These are phyloP conservation scores for Mrakia blollopis DNA, from an alignment of 768 basidiomycete genomes.

Conservation along the genomic window DNA sequence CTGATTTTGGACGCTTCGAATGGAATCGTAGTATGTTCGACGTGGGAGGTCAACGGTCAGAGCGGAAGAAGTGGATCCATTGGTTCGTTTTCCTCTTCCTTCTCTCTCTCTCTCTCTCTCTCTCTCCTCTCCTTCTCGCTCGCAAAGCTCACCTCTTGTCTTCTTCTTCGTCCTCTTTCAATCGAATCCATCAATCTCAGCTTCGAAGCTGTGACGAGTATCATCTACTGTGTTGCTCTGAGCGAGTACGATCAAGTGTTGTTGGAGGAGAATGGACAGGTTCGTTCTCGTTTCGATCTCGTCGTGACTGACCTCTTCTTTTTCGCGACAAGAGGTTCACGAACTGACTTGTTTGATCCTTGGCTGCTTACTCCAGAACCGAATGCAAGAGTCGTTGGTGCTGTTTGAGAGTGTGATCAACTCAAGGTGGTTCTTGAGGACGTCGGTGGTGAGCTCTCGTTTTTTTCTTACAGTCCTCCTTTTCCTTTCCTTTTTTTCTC, in stretches of 20 bases:
- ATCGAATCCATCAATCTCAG: too few relatives aligned
- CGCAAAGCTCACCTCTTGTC: too few relatives aligned
- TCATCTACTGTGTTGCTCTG: constrained; percentile 71
- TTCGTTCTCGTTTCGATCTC: constrained; percentile 20
- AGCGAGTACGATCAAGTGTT: constrained; percentile 71
- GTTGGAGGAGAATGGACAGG: constrained; percentile 56
- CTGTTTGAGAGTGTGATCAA: constrained; percentile 98
- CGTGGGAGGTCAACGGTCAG: constrained; percentile 72
- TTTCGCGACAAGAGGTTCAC: background rate
- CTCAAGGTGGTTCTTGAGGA: constrained; percentile 93
- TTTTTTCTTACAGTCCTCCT: background rate
- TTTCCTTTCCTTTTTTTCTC: constrained; percentile 30
- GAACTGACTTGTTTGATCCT: background rate
- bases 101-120: too few relatives aligned
- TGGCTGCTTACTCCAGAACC: constrained; percentile 58
- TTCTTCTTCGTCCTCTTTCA: too few relatives aligned
- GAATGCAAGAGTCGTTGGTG: constrained; percentile 93
- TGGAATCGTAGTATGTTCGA: constrained; percentile 57
- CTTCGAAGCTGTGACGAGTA: constrained; percentile 72
- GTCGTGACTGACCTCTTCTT: too few relatives aligned
- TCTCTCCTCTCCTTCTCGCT: too few relatives aligned
- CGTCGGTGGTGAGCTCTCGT: constrained; percentile 67
- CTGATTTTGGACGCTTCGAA: background rate
- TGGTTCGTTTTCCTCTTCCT: constrained; percentile 30
- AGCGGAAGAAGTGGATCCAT: constrained; percentile 57